Percentiles rank a stretch among this genome's conserved stretches.
Conservation (phyloP, 2,329 filamentous ascomycete species). For the Madurella mycetomatis region DNA sequence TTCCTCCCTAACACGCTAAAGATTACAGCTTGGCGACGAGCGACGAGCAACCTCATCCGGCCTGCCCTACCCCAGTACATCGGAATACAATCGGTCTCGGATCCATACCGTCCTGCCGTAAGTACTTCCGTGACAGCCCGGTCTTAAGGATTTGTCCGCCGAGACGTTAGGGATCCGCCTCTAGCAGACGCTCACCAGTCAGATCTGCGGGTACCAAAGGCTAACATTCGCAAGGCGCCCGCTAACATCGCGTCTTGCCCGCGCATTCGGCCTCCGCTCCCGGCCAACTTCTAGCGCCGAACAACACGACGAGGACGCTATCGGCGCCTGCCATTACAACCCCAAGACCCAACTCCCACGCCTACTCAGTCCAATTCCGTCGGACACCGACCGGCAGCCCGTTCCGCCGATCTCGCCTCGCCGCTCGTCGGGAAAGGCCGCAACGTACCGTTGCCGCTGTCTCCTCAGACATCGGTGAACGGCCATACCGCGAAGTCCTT, state of each 20-base stretch:
- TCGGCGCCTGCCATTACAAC: conserved; percentile 77
- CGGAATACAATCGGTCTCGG: not conserved
- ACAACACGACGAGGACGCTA: conserved; percentile 45
- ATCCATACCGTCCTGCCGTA: not conserved
- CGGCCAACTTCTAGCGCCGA: conserved; percentile 12
- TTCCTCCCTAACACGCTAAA: not conserved
- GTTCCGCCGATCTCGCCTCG: conserved; percentile 27
- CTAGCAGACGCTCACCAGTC: conserved; percentile 12
- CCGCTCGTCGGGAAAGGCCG: conserved; percentile 48
- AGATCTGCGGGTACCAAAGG: conserved; percentile 14
- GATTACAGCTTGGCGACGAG: conserved; percentile 1
- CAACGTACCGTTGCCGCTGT: conserved; percentile 40
- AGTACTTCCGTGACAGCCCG: not conserved
- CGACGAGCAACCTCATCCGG: not conserved
- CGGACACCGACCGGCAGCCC: conserved; percentile 34
- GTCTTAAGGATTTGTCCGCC: not conserved
- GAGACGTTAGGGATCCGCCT: conserved; percentile 7
- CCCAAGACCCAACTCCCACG: conserved; percentile 62
- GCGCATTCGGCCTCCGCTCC: not conserved
- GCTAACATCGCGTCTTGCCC: not conserved
- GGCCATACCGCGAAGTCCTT: conserved; percentile 28
- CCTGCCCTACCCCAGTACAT: not conserved
- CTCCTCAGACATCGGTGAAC: conserved; percentile 31
- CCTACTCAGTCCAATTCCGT: conserved; percentile 44
- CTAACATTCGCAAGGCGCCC: conserved; percentile 5